Evolutionary conservation across 495 filamentous ascomycete species (phyloP), one percentile per base, ranked within the genome.

Genomic region (Podospora sp.): DNA sequence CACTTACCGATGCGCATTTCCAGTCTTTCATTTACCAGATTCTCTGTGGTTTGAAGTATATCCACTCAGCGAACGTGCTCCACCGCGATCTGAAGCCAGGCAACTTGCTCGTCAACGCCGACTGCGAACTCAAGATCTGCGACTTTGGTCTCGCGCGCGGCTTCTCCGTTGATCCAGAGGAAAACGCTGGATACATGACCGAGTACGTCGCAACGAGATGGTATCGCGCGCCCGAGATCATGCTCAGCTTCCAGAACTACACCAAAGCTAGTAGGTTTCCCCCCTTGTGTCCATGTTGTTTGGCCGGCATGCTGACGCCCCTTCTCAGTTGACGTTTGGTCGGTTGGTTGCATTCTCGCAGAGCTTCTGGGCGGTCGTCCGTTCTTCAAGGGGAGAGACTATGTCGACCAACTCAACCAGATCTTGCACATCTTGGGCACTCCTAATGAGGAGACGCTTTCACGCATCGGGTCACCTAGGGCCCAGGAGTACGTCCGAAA

Each of bases 191-290:
- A 40, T 99, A 97, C 78, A 98, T 98, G 95, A 99, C 95, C 6
- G 95, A 99, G 84, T 99, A 99, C 72, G 96, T 99, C 51, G 95
- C 95, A 57, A 98, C 95, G 56, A 87, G 95, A 79, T 99, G 95
- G 95, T 99, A 98, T 78, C 92, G 95, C 79, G 95, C 95, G 35
- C 95, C 95, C 2, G 95, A 99, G 77, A 99, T 99, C 75, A 99
- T 98, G 95, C 84, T 99, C 76, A 98, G 93, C 79, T 98, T 99
- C 88, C 94, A 97, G 81, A 97, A 94, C 80, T 99, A 99, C 77
- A 99, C 96, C 70, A 98, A 99, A 91, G 95, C 95, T 65, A 98
- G 92, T 96, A 85, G 57, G 92, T 92, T 65, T 40, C 7, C 49
- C 26, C 21, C 36, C 18, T n/a, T 62, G 27, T 7, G 16, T 16